phyloP scores from a whole-genome alignment of 305 asterid species.

The Rubia balearica region DNA sequence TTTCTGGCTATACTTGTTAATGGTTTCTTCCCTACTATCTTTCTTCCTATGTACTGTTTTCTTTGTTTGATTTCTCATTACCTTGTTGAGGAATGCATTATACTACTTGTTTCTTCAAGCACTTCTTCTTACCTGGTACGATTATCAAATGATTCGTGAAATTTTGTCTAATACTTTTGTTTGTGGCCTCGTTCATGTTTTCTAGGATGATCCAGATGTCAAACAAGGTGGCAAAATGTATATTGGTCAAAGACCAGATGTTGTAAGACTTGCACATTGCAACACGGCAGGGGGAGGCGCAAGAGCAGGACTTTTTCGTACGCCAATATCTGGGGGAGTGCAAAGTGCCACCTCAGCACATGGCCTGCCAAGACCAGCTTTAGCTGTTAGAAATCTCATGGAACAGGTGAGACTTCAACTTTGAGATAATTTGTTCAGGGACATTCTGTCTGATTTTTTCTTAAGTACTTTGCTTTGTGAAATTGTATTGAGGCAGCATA shows the following conservation, averaged over 20 bases:
- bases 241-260: slow-evolving; percentile 24
- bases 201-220: slow-evolving; percentile 62
- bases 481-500: neutral
- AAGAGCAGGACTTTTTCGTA: slow-evolving; percentile 91
- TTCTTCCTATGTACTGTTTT: neutral
- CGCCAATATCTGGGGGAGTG: slow-evolving; percentile 98
- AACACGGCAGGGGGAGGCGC: slow-evolving; percentile 57
- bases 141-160: slow-evolving; percentile 31
- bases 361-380: slow-evolving; percentile 88
- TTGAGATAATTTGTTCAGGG: neutral
- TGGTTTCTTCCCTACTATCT: neutral
- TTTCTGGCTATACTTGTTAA: neutral
- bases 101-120: neutral
- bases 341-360: slow-evolving; percentile 98
- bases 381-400: slow-evolving; percentile 95
- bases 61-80: neutral
- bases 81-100: neutral
- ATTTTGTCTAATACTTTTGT: slow-evolving; percentile 22
- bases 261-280: slow-evolving; percentile 40
- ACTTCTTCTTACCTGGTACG: slow-evolving; percentile 25
- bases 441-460: neutral
- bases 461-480: slow-evolving; percentile 1
- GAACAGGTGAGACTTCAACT: slow-evolving; percentile 58
- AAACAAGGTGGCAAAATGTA: slow-evolving; percentile 30
- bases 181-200: slow-evolving; percentile 53